Evolutionary conservation across 495 filamentous ascomycete genomes (phyloP).

Genomic region (Talaromyces thailandensis): DNA sequence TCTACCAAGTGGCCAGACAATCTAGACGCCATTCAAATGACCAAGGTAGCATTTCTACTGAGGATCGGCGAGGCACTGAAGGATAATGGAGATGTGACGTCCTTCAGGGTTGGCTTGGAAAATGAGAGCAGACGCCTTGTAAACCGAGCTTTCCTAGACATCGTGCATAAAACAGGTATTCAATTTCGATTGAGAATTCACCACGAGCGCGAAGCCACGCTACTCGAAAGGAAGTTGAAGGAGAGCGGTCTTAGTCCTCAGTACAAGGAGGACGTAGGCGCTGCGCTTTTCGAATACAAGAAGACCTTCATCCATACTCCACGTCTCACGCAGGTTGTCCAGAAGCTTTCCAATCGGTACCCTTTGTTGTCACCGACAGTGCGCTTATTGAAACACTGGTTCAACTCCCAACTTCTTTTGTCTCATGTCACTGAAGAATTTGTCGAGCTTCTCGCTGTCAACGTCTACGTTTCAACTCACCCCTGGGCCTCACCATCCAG

Average conservation of each 20-base stretch:
- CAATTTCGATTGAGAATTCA: constrained; percentile 47
- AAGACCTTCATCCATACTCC: constrained; percentile 62
- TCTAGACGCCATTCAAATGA: constrained; percentile 78
- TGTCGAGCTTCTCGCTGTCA: constrained; percentile 69
- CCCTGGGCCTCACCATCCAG: constrained; percentile 75
- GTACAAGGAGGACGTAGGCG: constrained; percentile 54
- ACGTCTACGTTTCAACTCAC: constrained; percentile 70
- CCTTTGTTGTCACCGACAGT: constrained; percentile 76
- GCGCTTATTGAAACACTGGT: constrained; percentile 87
- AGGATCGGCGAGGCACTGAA: constrained; percentile 68
- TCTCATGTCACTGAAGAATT: constrained; percentile 69
- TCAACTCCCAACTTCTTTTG: constrained; percentile 69
- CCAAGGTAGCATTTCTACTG: constrained; percentile 84
- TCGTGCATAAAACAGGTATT: constrained; percentile 60
- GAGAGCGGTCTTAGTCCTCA: constrained; percentile 55
- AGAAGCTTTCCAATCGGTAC: constrained; percentile 69
- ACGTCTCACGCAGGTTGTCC: constrained; percentile 70
- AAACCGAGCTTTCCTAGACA: constrained; percentile 78
- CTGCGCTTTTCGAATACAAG: constrained; percentile 61
- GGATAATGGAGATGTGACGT: constrained; percentile 38
- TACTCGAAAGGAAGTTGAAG: constrained; percentile 71
- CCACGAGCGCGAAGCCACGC: constrained; percentile 73
- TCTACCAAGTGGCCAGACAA: constrained; percentile 93
- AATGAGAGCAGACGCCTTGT: constrained; percentile 54
- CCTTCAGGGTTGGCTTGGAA: constrained; percentile 68